A percentile compares a stretch with the other conserved stretches of the same genome.
These are phyloP conservation scores for Rhizopogon rudus DNA, from an alignment of 768 basidiomycete genomes.

Conservation along the genomic window DNA sequence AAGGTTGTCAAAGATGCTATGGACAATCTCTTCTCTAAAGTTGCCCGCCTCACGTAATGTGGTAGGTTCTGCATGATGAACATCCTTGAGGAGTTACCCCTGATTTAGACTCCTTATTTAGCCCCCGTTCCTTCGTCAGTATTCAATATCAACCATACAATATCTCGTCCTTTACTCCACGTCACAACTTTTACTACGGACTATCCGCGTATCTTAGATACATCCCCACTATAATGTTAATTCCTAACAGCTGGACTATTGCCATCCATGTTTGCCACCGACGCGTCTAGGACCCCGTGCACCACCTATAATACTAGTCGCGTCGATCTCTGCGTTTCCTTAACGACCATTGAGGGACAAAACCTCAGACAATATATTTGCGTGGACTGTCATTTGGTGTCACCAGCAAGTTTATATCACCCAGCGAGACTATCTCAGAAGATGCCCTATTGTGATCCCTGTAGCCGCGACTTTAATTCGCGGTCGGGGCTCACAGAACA, in stretches of 20 bases:
- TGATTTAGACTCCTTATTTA: not conserved
- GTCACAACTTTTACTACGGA: not conserved
- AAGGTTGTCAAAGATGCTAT: constrained; percentile 34
- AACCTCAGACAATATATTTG: not conserved
- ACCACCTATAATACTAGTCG: constrained; percentile 1
- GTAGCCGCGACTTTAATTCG: constrained; percentile 43
- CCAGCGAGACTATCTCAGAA: constrained; percentile 4
- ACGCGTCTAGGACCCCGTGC: constrained; percentile 28
- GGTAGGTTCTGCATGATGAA: constrained; percentile 4
- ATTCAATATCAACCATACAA: not conserved
- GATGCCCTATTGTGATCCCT: constrained; percentile 35
- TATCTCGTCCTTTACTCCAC: not conserved
- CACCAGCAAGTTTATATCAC: not conserved
- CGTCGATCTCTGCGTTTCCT: not conserved
- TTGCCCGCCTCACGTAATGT: constrained; percentile 11
- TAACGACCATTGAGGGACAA: not conserved
- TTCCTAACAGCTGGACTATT: too few relatives aligned
- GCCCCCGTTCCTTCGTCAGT: not conserved
- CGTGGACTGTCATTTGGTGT: not conserved
- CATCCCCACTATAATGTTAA: too few relatives aligned
- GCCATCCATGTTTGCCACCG: constrained; percentile 5
- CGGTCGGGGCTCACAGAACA: constrained; percentile 40
- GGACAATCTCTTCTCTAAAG: constrained; percentile 24
- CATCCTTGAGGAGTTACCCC: not conserved
- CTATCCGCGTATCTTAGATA: too few relatives aligned